Base-by-base conservation (phyloP, 345 rosid genomes). In the Linum lewisii region DNA sequence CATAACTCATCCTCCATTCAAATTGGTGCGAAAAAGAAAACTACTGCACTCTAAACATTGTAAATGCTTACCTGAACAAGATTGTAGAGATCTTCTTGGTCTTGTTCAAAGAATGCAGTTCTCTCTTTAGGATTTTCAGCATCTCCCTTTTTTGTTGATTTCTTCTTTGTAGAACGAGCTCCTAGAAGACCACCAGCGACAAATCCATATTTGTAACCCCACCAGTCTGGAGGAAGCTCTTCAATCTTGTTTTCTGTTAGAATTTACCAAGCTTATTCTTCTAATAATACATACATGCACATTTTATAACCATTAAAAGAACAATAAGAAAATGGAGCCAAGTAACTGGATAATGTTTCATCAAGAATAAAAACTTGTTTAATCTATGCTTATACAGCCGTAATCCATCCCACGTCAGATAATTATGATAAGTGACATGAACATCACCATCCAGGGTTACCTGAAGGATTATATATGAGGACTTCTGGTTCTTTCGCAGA, bases 81-180 rank as follows among this genome's bases (percentile, higher is more conserved):
- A 37, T 93, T 87, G 77, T 93, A 93, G 26, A 89, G 95, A 77
- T 87, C 87, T 85, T 89, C 99, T 78, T 93, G 99, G 74, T 89
- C 99, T 57, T 90, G 84, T 81, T 93, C 99, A 61, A 61, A 73
- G 73, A 93, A 93, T 54, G 72, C 76, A 63, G 70, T 77, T 69
- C 99, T 87, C 77, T 74, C 64, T 18, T 60, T 65, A 63, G 29
- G 18, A 20, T 67, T 68, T 32, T 65, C 63, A 68, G 73, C 51
- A 51, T 72, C 74, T 61, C 73, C 77, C 32, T 60, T 62, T 26
- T 62, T 67, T 19, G 14, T 59, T 53, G 75, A 70, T 66, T 80
- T 90, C 78, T 65, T 87, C 65, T 71, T 77, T 16, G 61, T 75
- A 25, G 83, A 71, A 58, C 61, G 62, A 51, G 91, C 85, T 59